These are phyloP conservation scores for Wickerhamomyces sp. DNA, from an alignment of 1,139 yeast species.

Conservation along the genomic window DNA sequence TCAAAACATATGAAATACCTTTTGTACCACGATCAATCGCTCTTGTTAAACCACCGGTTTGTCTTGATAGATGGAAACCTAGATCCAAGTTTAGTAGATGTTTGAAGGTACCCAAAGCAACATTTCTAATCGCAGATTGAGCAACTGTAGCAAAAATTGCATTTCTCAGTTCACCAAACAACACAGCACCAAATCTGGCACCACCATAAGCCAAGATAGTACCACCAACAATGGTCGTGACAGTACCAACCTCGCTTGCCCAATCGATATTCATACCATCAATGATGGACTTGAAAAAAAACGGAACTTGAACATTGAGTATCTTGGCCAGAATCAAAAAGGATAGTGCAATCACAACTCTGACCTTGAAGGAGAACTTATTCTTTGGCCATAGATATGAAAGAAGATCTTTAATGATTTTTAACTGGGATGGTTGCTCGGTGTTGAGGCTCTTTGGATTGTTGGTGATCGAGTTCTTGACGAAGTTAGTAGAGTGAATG, in stretches of 20 bases:
- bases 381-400: constrained; percentile 88
- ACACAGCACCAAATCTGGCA: constrained; percentile 89
- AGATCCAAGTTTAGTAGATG: constrained; percentile 82
- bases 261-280: constrained; percentile 94
- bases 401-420: constrained; percentile 57
- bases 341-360: constrained; percentile 73
- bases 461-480: background rate
- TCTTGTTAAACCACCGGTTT: constrained; percentile 93
- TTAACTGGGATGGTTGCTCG: constrained; percentile 32
- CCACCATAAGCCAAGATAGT: constrained; percentile 87
- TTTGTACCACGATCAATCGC: constrained; percentile 98
- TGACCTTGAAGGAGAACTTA: constrained; percentile 59
- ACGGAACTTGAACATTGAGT: constrained; percentile 92
- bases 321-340: constrained; percentile 76
- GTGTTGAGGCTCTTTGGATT: background rate
- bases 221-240: constrained; percentile 57
- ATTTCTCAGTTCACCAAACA: constrained; percentile 90
- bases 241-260: constrained; percentile 57
- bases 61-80: constrained; percentile 84
- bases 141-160: constrained; percentile 96
- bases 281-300: constrained; percentile 81
- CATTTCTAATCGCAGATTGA: constrained; percentile 88
- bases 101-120: constrained; percentile 80
- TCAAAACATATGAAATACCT: constrained; percentile 88
- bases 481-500: background rate